These are phyloP conservation scores for Smittium mucronatum DNA, from an alignment of 371 early-diverging fungal species.

Conservation along the genomic window DNA sequence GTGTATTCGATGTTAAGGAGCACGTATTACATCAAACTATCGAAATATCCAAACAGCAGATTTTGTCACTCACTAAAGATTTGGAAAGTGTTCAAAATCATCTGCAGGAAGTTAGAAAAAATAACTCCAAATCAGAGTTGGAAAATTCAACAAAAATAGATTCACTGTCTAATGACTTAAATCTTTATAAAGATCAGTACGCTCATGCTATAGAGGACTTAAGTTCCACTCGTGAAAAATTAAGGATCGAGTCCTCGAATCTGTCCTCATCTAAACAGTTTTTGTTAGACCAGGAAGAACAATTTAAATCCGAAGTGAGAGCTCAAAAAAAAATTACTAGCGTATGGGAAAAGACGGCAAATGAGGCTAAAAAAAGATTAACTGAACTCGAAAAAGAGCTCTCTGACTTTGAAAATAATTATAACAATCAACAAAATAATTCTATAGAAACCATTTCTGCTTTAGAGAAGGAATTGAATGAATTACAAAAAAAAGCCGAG, in stretches of 20 bases:
- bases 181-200: constrained; percentile 18
- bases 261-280: constrained; percentile 38
- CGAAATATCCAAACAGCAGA: constrained; percentile 31
- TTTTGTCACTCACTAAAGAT: constrained; percentile 42
- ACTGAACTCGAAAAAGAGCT: constrained; percentile 34
- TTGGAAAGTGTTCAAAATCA: constrained; percentile 28
- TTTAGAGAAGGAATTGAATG: constrained; percentile 18
- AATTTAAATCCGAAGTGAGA: constrained; percentile 52
- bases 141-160: constrained; percentile 25
- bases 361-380: constrained; percentile 37
- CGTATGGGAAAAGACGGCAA: constrained; percentile 40
- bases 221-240: constrained; percentile 17
- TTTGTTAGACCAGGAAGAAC: constrained; percentile 37
- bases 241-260: constrained; percentile 24
- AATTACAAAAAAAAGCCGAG: constrained; percentile 9
- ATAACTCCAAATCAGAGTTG: constrained; percentile 18
- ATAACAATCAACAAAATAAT: constrained; percentile 13
- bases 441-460: constrained; percentile 11
- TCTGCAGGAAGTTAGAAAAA: constrained; percentile 16
- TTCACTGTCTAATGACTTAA: constrained; percentile 32
- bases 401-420: constrained; percentile 19
- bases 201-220: constrained; percentile 31
- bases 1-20: constrained; percentile 29
- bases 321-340: constrained; percentile 44
- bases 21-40: constrained; percentile 30